Evolutionary conservation across 106 monocot species (phyloP).

Genomic region (Phalaenopsis equestris): DNA sequence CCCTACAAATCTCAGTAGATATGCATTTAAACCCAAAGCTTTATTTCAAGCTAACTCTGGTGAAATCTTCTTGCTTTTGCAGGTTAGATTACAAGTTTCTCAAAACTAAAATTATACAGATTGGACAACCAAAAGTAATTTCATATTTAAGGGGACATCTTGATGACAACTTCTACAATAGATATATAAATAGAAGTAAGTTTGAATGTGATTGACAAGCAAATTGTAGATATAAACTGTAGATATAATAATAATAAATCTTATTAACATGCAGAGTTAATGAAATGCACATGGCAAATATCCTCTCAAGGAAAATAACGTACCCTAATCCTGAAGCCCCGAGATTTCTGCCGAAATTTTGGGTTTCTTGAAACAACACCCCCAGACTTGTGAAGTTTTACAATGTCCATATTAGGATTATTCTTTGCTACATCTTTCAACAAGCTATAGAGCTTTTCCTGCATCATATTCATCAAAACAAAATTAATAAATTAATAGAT

Average conservation of each 20-base stretch:
- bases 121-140: not conserved
- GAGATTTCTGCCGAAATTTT: constrained; percentile 64
- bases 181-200: not conserved
- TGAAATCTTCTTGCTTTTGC: not conserved
- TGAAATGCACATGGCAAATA: constrained; percentile 2
- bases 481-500: not conserved
- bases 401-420: constrained; percentile 74
- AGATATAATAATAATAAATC: not conserved
- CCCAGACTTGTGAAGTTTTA: constrained; percentile 97
- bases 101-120: not conserved
- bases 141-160: not conserved
- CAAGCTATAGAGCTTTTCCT: constrained; percentile 95
- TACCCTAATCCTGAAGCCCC: constrained; percentile 74
- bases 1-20: not conserved
- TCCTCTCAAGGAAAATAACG: constrained; percentile 4
- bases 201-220: not conserved
- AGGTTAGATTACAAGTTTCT: not conserved
- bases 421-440: constrained; percentile 71
- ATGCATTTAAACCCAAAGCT: not conserved
- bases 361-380: constrained; percentile 84
- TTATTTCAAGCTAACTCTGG: not conserved
- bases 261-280: not conserved
- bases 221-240: not conserved
- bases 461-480: constrained; percentile 5
- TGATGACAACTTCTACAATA: not conserved